phyloP scores from a whole-genome alignment of 2,329 filamentous ascomycete species.

The Penicillium polonicum region DNA sequence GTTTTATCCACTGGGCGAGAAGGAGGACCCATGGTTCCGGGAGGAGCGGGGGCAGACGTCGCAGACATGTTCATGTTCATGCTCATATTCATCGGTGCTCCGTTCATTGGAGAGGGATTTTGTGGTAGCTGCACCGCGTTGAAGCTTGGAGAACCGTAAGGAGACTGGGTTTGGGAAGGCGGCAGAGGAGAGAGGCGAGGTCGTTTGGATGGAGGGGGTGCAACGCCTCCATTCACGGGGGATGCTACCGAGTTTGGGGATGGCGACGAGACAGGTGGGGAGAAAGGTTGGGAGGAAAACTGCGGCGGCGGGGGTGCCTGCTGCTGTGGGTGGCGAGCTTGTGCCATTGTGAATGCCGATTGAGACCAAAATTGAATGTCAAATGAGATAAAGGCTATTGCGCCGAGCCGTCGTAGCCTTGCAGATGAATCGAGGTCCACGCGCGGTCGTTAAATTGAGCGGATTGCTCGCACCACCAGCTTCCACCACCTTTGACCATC shows the following conservation, averaged over 20 bases:
- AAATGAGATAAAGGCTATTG: slow-evolving; percentile 21
- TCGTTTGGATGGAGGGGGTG: slow-evolving; percentile 72
- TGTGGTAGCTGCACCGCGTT: slow-evolving; percentile 48
- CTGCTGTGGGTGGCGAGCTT: slow-evolving; percentile 49
- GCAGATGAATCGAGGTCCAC: slow-evolving; percentile 27
- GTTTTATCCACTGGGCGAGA: slow-evolving; percentile 56
- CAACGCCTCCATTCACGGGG: slow-evolving; percentile 45
- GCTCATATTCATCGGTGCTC: slow-evolving; percentile 51
- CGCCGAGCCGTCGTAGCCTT: slow-evolving; percentile 24
- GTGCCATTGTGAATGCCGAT: slow-evolving; percentile 53
- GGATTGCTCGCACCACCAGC: slow-evolving; percentile 39
- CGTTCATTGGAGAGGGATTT: slow-evolving; percentile 36
- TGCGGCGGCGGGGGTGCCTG: slow-evolving; percentile 41
- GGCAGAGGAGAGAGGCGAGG: slow-evolving; percentile 69
- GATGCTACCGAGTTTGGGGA: slow-evolving; percentile 58
- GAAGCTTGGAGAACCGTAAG: slow-evolving; percentile 63
- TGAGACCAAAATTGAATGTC: slow-evolving; percentile 8
- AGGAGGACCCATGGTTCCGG: slow-evolving; percentile 62
- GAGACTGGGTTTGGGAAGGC: slow-evolving; percentile 55
- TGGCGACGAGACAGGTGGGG: slow-evolving; percentile 61
- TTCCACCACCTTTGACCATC: slow-evolving; percentile 39
- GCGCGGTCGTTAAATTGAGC: slow-evolving; percentile 38
- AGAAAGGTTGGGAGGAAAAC: slow-evolving; percentile 57
- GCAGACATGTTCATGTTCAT: slow-evolving; percentile 54
- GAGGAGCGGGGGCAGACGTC: slow-evolving; percentile 38